Conservation (phyloP, 129 eudicot genomes). For the Heracleum sosnowskyi region DNA sequence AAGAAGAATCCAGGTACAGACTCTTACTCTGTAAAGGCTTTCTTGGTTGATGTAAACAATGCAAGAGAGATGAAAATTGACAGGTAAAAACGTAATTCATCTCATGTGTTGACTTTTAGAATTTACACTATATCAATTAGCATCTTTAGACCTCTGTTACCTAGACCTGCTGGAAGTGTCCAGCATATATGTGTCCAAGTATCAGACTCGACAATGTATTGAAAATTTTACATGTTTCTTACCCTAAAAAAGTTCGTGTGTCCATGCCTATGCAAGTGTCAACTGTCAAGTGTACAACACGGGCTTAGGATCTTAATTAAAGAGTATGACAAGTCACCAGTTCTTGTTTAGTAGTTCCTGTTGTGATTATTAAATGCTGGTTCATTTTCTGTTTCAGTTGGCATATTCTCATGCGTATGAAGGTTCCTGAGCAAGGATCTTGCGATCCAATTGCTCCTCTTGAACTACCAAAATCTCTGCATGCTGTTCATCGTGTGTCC, state of each 20-base stretch:
- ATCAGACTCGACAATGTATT: neutral
- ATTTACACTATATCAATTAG: neutral
- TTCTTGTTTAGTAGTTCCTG: neutral
- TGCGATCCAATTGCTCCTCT: constrained; percentile 85
- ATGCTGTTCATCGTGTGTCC: constrained; percentile 68
- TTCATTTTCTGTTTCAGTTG: constrained; percentile 39
- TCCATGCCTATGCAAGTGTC: neutral
- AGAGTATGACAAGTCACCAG: neutral
- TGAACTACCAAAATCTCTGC: constrained; percentile 89
- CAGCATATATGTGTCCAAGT: neutral
- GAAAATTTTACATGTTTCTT: no score
- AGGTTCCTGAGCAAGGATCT: constrained; percentile 39
- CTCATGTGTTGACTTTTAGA: neutral
- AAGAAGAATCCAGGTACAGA: constrained; percentile 89
- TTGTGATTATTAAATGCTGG: neutral
- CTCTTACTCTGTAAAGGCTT: constrained; percentile 48
- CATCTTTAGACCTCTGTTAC: neutral
- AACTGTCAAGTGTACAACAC: neutral
- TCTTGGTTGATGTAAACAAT: constrained; percentile 49
- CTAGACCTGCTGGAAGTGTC: neutral
- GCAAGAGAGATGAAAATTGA: constrained; percentile 88
- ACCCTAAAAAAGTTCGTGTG: neutral
- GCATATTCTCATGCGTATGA: constrained; percentile 89
- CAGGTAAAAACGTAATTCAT: constrained; percentile 32
- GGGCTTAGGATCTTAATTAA: neutral